Conservation (phyloP, 2,329 filamentous ascomycete species). For the Ustulina deusta region DNA sequence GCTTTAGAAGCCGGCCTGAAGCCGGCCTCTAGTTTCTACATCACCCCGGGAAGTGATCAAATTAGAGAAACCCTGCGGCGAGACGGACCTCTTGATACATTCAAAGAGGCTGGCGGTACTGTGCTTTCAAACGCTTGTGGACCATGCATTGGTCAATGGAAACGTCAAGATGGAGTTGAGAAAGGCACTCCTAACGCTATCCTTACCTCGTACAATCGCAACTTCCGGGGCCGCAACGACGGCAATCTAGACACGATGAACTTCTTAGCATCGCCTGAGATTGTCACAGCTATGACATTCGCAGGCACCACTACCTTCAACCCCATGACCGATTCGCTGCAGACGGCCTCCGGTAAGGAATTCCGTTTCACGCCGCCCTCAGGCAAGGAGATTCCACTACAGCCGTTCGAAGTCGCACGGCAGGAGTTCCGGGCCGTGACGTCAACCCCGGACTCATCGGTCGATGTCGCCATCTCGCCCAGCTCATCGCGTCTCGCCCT, state of each 20-base stretch:
- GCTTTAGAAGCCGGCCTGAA: slow-evolving; percentile 89
- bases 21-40: slow-evolving; percentile 91
- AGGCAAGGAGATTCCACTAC: slow-evolving; percentile 72
- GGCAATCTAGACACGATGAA: slow-evolving; percentile 98
- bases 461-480: slow-evolving; percentile 82
- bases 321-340: slow-evolving; percentile 87
- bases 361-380: slow-evolving; percentile 88
- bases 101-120: slow-evolving; percentile 86
- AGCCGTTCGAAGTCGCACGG: slow-evolving; percentile 78
- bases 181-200: slow-evolving; percentile 95
- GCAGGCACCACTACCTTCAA: slow-evolving; percentile 95
- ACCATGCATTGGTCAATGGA: slow-evolving; percentile 95
- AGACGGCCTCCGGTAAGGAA: slow-evolving; percentile 79
- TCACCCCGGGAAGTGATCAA: slow-evolving; percentile 96
- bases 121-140: slow-evolving; percentile 96
- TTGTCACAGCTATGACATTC: slow-evolving; percentile 96
- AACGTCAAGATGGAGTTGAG: slow-evolving; percentile 83
- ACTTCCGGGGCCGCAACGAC: slow-evolving; percentile 97
- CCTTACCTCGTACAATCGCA: slow-evolving; percentile 97
- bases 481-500: slow-evolving; percentile 91
- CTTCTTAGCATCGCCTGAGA: slow-evolving; percentile 95
- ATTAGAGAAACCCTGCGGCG: slow-evolving; percentile 94
- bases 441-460: slow-evolving; percentile 76
- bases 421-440: slow-evolving; percentile 76
- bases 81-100: slow-evolving; percentile 86